Evolutionary conservation across 2,329 filamentous ascomycete genomes (phyloP).

Genomic region (Curvularia spicifera): DNA sequence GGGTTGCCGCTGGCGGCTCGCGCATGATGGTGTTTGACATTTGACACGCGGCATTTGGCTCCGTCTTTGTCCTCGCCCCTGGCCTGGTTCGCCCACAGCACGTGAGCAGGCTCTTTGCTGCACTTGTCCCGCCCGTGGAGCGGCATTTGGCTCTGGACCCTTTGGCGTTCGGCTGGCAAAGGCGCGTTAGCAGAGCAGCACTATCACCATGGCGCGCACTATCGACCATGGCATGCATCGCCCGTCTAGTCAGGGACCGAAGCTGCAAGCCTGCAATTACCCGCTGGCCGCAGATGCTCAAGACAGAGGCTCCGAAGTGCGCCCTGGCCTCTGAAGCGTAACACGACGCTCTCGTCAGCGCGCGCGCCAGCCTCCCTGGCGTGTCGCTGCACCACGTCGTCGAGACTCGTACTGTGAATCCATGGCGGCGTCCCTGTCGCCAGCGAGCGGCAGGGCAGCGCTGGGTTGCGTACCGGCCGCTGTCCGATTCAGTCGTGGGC

Average conservation of each 20-base stretch:
- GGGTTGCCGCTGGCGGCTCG: slow-evolving; percentile 1
- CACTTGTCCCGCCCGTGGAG: slow-evolving; percentile 7
- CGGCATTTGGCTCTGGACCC: slow-evolving; percentile 28
- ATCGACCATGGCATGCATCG: background rate
- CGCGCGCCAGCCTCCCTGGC: slow-evolving; percentile 4
- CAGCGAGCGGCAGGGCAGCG: slow-evolving; percentile 27
- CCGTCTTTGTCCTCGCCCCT: slow-evolving; percentile 9
- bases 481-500: slow-evolving; percentile 29
- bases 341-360: slow-evolving; percentile 9
- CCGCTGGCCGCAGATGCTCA: slow-evolving; percentile 15
- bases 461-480: slow-evolving; percentile 16
- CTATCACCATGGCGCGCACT: background rate
- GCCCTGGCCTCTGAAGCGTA: background rate
- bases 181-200: background rate
- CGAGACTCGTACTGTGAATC: too few relatives aligned
- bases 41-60: slow-evolving; percentile 8
- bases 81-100: slow-evolving; percentile 4
- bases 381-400: background rate
- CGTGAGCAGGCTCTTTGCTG: slow-evolving; percentile 10
- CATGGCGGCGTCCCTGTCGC: slow-evolving; percentile 18
- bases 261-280: slow-evolving; percentile 19
- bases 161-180: slow-evolving; percentile 6
- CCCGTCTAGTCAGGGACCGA: slow-evolving; percentile 31
- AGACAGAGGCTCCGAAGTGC: slow-evolving; percentile 4
- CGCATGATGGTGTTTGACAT: slow-evolving; percentile 16